phyloP scores from a whole-genome alignment of 108 stramenopile species.

The Fistulifera solaris region DNA sequence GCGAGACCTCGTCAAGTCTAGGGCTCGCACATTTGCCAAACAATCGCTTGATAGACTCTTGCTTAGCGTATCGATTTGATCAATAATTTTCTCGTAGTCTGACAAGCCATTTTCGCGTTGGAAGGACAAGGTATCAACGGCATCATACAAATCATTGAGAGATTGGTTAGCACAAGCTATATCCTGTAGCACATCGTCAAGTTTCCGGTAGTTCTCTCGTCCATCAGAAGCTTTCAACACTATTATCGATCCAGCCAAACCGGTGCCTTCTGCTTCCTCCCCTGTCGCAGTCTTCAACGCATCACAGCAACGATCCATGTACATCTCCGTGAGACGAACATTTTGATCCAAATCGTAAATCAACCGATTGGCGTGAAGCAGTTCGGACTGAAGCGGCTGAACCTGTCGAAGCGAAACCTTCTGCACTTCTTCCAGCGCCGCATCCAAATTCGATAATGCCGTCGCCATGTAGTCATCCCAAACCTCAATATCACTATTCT shows the following conservation, averaged over 20 bases:
- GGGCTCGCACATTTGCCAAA: too few relatives aligned
- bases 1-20: background rate
- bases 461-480: slow-evolving; percentile 30
- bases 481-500: slow-evolving; percentile 9
- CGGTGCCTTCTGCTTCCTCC: slow-evolving; percentile 10
- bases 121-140: background rate
- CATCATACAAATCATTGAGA: background rate
- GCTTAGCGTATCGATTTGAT: too few relatives aligned
- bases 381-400: slow-evolving; percentile 20
- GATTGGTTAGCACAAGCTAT: background rate
- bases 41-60: too few relatives aligned
- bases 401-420: slow-evolving; percentile 18
- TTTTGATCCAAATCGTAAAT: slow-evolving; percentile 22
- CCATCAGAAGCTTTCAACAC: slow-evolving; percentile 21
- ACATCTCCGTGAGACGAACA: slow-evolving; percentile 30
- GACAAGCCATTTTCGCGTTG: too few relatives aligned
- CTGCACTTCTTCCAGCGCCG: slow-evolving; percentile 13
- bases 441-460: slow-evolving; percentile 25
- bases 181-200: slow-evolving; percentile 2
- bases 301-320: slow-evolving; percentile 9
- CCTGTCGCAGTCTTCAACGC: background rate
- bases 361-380: slow-evolving; percentile 22
- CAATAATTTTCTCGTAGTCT: too few relatives aligned
- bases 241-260: slow-evolving; percentile 12
- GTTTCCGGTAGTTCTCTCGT: slow-evolving; percentile 7